Base-by-base conservation (phyloP, 139 green algal genomes). In the Chlorella ohadii region DNA sequence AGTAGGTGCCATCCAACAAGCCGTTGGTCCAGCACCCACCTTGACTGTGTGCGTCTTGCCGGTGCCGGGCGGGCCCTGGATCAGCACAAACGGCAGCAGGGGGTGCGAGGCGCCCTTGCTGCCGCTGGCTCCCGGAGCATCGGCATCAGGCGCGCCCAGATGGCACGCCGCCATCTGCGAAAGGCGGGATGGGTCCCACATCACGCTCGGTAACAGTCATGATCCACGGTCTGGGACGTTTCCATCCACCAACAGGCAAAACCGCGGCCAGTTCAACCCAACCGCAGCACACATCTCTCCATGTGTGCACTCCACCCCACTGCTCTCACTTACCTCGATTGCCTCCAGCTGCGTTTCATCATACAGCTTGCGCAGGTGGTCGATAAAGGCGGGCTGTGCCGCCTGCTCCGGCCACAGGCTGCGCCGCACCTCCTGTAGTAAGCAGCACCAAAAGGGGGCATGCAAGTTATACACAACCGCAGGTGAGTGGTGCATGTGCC, bases 41-140 rank as follows among this genome's bases (percentile, higher is more conserved):
- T 87, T 88, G 36, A 95, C 91, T 4, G 93, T 98, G 90, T 98
- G 95, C 22, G 97, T 99, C 90, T 99, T 99, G 59, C 97, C 97
- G 3, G 97, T 99, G 47, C 97, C 97, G 15, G 96, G 95, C 4
- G 95, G 95, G 4, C 96, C 96, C 86, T 97, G 94, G 55, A 97
- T 92, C 17, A 97, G 87, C 13, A 92, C 86, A 78, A 96, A 94
- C 3, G 94, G 91, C 80, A 93, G 66, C 17, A 80, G 57, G 22
- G 79, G 65, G 38, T 38, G 63, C 16, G 34, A 28, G 11, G 36
- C 47, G 51, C 51, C 51, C 51, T 59, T 59, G 51, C 51, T 59
- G 51, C 51, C 12, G 51, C 51, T 22, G 51, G 51, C 51, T 2
- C 51, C 51, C 12, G 51, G 51, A 9, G 61, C 70, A 15, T 31